Conservation (phyloP, 192 early-diverging fungal genomes). For the Pilaira anomala region DNA sequence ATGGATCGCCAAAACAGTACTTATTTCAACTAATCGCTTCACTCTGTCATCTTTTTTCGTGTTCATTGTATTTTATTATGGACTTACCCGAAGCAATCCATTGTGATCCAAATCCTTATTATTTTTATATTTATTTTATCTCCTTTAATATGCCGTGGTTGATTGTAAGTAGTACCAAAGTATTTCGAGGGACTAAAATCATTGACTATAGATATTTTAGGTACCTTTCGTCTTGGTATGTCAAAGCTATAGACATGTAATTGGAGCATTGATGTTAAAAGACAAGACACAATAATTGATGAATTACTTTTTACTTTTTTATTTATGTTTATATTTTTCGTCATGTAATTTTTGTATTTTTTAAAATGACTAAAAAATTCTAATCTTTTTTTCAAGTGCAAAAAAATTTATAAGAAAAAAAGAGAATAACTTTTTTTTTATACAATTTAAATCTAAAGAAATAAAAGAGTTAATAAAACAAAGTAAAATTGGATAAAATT, state of each 20-base stretch:
- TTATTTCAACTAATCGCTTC: conserved; percentile 57
- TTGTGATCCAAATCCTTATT: conserved; percentile 70
- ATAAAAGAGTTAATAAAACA: not conserved
- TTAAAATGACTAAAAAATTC: not conserved
- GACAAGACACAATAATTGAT: not conserved
- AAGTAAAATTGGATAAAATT: not conserved
- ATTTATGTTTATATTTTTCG: not conserved
- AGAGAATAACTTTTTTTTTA: no score
- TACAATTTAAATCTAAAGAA: conserved; percentile 13
- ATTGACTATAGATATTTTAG: not conserved
- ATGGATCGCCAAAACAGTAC: conserved; percentile 52
- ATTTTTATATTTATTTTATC: conserved; percentile 92
- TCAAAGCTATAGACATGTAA: not conserved
- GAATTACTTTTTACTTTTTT: not conserved
- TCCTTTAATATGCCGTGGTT: conserved; percentile 84
- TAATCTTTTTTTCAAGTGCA: not conserved
- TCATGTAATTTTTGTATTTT: not conserved
- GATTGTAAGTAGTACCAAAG: no score
- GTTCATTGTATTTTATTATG: conserved; percentile 78
- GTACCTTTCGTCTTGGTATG: not conserved
- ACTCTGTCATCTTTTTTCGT: conserved; percentile 77
- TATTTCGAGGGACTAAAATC: not conserved
- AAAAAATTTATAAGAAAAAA: not conserved
- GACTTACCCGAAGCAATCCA: conserved; percentile 63
- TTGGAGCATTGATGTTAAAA: not conserved